Conservation (phyloP, 495 filamentous ascomycete species). For the Aspergillus kassunensis region DNA sequence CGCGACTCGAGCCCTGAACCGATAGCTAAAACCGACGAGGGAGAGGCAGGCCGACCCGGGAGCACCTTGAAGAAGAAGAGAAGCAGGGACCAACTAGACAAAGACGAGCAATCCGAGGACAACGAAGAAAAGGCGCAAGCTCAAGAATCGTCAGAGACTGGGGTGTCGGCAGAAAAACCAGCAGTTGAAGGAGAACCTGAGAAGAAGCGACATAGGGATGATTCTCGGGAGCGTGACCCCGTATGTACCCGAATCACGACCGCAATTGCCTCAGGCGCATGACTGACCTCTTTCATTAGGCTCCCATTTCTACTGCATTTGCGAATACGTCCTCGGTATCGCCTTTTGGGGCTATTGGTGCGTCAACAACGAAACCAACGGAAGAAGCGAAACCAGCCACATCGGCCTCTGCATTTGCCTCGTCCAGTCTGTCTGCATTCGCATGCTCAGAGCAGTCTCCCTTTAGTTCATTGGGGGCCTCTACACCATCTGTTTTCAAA, state of each 20-base stretch:
- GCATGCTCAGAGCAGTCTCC: conserved; percentile 52
- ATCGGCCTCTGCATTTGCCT: conserved; percentile 51
- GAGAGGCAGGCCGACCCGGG: background rate
- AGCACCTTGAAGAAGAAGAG: conserved; percentile 46
- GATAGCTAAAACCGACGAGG: conserved; percentile 2
- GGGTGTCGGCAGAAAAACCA: conserved; percentile 11
- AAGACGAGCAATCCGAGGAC: conserved; percentile 27
- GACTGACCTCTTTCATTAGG: conserved; percentile 22
- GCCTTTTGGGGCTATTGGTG: conserved; percentile 44
- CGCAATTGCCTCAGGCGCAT: conserved; percentile 2
- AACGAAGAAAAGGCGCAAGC: conserved; percentile 20
- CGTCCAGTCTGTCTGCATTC: conserved; percentile 49
- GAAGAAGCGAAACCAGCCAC: conserved; percentile 26
- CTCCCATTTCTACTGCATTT: conserved; percentile 47
- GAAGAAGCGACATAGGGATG: conserved; percentile 45
- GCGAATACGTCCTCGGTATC: conserved; percentile 49
- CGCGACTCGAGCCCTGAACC: conserved; percentile 31
- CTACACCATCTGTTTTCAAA: conserved; percentile 41
- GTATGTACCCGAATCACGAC: conserved; percentile 7
- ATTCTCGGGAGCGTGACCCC: conserved; percentile 34
- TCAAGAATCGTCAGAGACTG: conserved; percentile 19
- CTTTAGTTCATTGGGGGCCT: conserved; percentile 48
- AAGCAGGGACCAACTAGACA: conserved; percentile 50
- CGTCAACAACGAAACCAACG: conserved; percentile 20
- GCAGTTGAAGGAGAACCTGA: conserved; percentile 34